Evolutionary conservation across 2,329 filamentous ascomycete species (phyloP).

Genomic region (Setomelanomma holmii): DNA sequence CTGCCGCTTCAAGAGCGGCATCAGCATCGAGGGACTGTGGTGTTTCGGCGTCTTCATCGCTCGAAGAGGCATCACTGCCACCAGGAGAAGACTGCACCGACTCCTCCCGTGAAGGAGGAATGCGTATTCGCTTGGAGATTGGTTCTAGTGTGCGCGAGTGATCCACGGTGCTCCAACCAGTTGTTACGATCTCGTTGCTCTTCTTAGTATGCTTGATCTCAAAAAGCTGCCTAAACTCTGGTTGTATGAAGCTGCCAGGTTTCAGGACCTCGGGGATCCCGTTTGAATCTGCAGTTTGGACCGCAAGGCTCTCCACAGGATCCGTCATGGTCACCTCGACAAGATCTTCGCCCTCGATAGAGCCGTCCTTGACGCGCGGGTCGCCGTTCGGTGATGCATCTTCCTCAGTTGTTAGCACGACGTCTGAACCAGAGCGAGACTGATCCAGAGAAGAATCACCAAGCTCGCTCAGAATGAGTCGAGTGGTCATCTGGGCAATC

Average conservation of each 20-base stretch:
- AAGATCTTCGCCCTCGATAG: constrained; percentile 87
- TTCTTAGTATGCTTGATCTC: constrained; percentile 70
- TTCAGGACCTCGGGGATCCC: constrained; percentile 55
- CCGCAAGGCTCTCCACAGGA: constrained; percentile 46
- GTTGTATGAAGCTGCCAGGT: constrained; percentile 66
- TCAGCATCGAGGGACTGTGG: constrained; percentile 35
- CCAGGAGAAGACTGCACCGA: constrained; percentile 43
- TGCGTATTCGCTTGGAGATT: constrained; percentile 56
- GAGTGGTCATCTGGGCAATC: constrained; percentile 77
- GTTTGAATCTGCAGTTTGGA: constrained; percentile 25
- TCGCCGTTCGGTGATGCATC: constrained; percentile 72
- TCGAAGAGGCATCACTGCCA: constrained; percentile 36
- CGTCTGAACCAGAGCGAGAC: constrained; percentile 67
- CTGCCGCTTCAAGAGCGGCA: constrained; percentile 37
- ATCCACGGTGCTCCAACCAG: constrained; percentile 71
- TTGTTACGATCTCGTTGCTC: constrained; percentile 67
- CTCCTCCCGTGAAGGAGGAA: constrained; percentile 39
- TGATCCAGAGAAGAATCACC: constrained; percentile 59
- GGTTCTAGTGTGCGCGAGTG: constrained; percentile 66
- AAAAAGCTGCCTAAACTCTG: constrained; percentile 71
- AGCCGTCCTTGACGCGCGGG: constrained; percentile 75
- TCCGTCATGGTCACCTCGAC: constrained; percentile 90
- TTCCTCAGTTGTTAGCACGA: constrained; percentile 69
- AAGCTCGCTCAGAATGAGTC: constrained; percentile 65
- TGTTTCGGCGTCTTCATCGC: constrained; percentile 44